Conservation (phyloP, 2,329 filamentous ascomycete species). For the Sarocladium brachiariae region DNA sequence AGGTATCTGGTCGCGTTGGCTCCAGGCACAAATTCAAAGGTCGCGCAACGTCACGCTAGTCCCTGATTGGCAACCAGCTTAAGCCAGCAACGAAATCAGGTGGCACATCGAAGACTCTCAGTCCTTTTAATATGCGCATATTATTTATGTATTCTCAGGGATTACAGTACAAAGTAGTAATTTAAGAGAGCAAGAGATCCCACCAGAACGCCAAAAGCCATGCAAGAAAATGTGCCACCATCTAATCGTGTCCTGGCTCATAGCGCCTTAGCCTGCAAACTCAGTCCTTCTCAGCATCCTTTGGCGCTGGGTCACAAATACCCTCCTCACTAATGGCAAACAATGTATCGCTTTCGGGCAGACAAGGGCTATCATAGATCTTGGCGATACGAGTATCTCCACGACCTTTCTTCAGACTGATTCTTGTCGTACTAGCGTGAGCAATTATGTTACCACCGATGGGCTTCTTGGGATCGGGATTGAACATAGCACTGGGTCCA, state of each 20-base stretch:
- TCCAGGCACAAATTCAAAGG: slow-evolving; percentile 13
- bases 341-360: slow-evolving; percentile 92
- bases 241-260: too few relatives aligned
- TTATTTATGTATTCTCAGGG: too few relatives aligned
- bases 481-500: slow-evolving; percentile 95
- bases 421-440: slow-evolving; percentile 88
- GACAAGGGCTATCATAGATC: slow-evolving; percentile 96
- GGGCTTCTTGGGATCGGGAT: slow-evolving; percentile 97
- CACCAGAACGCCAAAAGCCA: slow-evolving; percentile 26
- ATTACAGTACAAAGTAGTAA: too few relatives aligned
- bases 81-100: too few relatives aligned
- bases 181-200: slow-evolving; percentile 10
- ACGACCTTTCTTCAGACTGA: slow-evolving; percentile 92
- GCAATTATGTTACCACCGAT: slow-evolving; percentile 99
- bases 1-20: slow-evolving; percentile 11
- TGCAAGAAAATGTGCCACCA: slow-evolving; percentile 13
- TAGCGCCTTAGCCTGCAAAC: too few relatives aligned
- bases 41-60: slow-evolving; percentile 17
- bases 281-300: slow-evolving; percentile 83
- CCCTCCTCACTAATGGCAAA: slow-evolving; percentile 98
- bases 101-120: neutral
- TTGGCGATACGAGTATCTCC: slow-evolving; percentile 96
- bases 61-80: slow-evolving; percentile 30
- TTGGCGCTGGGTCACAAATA: slow-evolving; percentile 90
- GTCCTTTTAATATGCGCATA: neutral